Conservation (phyloP, 2,329 filamentous ascomycete species). For the Boeremia exigua region DNA sequence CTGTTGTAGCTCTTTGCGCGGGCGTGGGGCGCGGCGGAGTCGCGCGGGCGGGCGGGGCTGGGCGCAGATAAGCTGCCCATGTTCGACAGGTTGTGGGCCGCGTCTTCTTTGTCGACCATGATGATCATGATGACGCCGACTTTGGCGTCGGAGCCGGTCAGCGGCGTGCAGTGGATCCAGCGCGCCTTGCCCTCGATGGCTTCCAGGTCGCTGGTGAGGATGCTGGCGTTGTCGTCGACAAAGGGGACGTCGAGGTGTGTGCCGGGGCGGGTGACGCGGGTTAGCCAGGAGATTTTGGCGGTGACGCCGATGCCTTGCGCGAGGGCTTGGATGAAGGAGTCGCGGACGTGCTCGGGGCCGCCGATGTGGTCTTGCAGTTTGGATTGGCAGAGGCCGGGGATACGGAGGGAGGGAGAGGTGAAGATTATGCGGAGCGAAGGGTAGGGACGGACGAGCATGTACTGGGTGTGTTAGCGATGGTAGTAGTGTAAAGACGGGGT, state of each 20-base stretch:
- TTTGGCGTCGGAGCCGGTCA: conserved; percentile 68
- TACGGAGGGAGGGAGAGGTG: conserved; percentile 54
- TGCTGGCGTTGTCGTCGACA: conserved; percentile 10
- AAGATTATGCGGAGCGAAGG: conserved; percentile 56
- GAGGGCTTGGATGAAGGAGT: conserved; percentile 63
- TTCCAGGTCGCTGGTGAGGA: background rate
- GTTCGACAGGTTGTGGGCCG: background rate
- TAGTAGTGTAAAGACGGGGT: too few species aligned
- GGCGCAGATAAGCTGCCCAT: background rate
- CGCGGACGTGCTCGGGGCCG: conserved; percentile 57
- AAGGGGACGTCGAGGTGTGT: background rate
- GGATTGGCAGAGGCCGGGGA: conserved; percentile 54
- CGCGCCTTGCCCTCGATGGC: conserved; percentile 62
- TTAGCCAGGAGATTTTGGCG: conserved; percentile 71
- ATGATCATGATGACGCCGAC: conserved; percentile 80
- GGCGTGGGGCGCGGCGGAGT: background rate
- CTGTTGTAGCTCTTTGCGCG: conserved; percentile 1
- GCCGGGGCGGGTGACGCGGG: background rate
- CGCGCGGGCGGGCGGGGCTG: background rate
- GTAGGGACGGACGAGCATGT: conserved; percentile 54
- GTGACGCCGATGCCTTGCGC: conserved; percentile 73
- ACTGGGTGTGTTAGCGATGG: conserved; percentile 35
- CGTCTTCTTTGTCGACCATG: conserved; percentile 67
- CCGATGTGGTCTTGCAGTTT: conserved; percentile 53
- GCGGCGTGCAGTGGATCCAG: conserved; percentile 78